These are phyloP conservation scores for Cladophialophora bantiana DNA, from an alignment of 2,329 filamentous ascomycete genomes.

Conservation along the genomic window DNA sequence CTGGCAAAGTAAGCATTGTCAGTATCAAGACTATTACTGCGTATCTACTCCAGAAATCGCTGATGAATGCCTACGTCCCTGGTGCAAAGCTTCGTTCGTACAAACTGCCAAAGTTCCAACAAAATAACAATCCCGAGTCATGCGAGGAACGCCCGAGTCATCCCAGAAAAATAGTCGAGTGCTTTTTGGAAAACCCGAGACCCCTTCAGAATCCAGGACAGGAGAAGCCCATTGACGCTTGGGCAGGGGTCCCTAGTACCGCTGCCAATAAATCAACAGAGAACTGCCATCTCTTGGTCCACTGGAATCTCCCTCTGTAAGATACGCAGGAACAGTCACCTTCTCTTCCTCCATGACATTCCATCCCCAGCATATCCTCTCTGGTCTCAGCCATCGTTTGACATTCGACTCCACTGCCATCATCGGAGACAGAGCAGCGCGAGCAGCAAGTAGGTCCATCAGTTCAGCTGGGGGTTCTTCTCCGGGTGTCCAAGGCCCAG, in stretches of 20 bases:
- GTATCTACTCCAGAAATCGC: not conserved
- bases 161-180: not conserved
- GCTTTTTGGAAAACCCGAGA: not conserved
- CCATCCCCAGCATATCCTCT: conserved; percentile 52
- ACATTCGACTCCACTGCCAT: conserved; percentile 26
- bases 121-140: not conserved
- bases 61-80: not conserved
- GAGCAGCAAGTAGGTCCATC: conserved; percentile 34
- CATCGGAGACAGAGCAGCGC: conserved; percentile 25
- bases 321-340: conserved; percentile 31
- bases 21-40: too few species aligned
- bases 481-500: conserved; percentile 36
- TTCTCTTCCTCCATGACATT: conserved; percentile 50
- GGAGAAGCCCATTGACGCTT: too few species aligned
- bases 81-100: not conserved
- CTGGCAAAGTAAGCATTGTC: too few species aligned
- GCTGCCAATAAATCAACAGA: conserved; percentile 32
- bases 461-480: conserved; percentile 37
- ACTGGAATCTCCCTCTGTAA: conserved; percentile 14
- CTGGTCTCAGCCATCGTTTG: conserved; percentile 36
- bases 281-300: conserved; percentile 5
- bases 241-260: conserved; percentile 11
- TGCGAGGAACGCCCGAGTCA: not conserved
- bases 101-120: not conserved
- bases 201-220: not conserved